Evolutionary conservation across 305 asterid genomes (phyloP).

Genomic region (Fraxinus latifolia): DNA sequence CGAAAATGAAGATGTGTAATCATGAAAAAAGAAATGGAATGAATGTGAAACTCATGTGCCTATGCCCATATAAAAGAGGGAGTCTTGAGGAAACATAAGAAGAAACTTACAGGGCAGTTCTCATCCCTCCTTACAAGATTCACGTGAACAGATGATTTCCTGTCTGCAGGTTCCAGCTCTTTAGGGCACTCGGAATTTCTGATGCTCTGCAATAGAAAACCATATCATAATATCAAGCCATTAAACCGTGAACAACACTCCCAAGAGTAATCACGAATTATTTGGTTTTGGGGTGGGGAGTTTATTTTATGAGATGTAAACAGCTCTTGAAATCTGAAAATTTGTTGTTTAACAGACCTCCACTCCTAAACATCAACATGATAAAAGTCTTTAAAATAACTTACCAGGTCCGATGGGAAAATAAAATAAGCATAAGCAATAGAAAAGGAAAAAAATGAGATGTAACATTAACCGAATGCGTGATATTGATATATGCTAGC

Average conservation of each 20-base stretch:
- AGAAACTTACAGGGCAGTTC: slow-evolving; percentile 61
- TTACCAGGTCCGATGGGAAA: not conserved
- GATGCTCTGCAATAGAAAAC: slow-evolving; percentile 61
- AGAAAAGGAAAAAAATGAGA: not conserved
- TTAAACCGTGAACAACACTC: not conserved
- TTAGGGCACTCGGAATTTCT: slow-evolving; percentile 77
- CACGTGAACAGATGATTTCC: slow-evolving; percentile 65
- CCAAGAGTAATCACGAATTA: not conserved
- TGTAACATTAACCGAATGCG: not conserved
- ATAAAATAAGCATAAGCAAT: not conserved
- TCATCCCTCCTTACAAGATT: slow-evolving; percentile 82
- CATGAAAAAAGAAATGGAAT: not conserved
- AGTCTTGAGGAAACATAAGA: not conserved
- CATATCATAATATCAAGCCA: slow-evolving; percentile 5
- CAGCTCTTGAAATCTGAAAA: not conserved
- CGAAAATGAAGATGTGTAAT: not conserved
- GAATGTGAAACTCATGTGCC: not conserved
- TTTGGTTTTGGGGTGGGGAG: not conserved
- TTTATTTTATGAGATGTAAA: not conserved
- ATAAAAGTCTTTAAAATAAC: not conserved
- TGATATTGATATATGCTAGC: not conserved
- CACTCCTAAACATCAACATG: not conserved
- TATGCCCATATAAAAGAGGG: not conserved
- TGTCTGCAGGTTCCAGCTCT: slow-evolving; percentile 76
- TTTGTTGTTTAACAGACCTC: not conserved